A percentile compares a stretch with the other conserved stretches of the same genome.
Conservation (phyloP, 2,329 filamentous ascomycete species). For the Nigrograna mackinnonii region DNA sequence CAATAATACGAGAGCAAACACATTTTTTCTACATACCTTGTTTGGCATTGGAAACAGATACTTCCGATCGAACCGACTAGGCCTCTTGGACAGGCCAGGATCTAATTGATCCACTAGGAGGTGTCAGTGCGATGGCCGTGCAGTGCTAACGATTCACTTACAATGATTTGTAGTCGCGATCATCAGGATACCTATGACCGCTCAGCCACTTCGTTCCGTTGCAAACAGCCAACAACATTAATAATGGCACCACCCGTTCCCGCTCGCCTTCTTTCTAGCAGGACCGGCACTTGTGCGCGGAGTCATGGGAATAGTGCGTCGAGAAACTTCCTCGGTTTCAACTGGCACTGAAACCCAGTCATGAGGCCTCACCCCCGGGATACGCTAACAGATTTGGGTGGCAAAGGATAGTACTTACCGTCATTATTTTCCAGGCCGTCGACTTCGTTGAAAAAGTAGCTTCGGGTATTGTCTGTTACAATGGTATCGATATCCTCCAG, state of each 20-base stretch:
- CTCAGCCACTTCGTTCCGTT: not conserved
- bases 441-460: slow-evolving; percentile 49
- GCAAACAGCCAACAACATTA: not conserved
- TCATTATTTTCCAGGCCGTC: slow-evolving; percentile 46
- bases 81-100: slow-evolving; percentile 60
- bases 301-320: no score
- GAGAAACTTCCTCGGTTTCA: no score
- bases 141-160: slow-evolving; percentile 7
- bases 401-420: slow-evolving; percentile 16
- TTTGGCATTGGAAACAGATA: slow-evolving; percentile 65
- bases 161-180: slow-evolving; percentile 45
- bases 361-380: no score
- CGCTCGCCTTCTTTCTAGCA: no score
- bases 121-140: not conserved
- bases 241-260: no score
- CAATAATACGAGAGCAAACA: not conserved
- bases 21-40: slow-evolving; percentile 13
- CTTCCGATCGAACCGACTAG: slow-evolving; percentile 69
- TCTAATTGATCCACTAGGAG: slow-evolving; percentile 36
- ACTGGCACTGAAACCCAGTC: no score
- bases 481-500: slow-evolving; percentile 48
- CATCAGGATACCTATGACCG: slow-evolving; percentile 39
- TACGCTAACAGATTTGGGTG: no score
- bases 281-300: no score
- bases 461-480: slow-evolving; percentile 36